Conservation (phyloP, 345 rosid species). For the Sisymbrium irio region DNA sequence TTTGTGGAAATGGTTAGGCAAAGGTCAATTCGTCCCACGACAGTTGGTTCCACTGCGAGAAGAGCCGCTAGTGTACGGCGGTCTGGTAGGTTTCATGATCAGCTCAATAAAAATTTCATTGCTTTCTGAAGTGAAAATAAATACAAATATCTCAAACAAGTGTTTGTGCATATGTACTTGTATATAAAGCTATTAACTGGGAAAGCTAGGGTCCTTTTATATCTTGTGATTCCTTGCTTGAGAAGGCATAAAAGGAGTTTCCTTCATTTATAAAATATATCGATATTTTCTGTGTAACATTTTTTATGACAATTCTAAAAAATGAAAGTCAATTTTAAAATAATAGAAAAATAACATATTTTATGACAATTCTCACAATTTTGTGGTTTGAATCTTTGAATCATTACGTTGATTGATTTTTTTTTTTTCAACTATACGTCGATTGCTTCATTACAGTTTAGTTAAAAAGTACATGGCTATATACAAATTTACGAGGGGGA, state of each 20-base stretch:
- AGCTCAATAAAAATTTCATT: constrained; percentile 27
- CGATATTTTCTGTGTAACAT: neutral
- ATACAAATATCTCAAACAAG: neutral
- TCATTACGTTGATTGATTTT: too few species aligned
- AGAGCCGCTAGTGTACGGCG: constrained; percentile 39
- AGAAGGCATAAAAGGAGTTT: neutral
- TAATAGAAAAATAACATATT: neutral
- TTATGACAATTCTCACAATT: too few species aligned
- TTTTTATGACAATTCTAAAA: neutral
- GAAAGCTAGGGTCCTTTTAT: neutral
- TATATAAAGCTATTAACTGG: neutral
- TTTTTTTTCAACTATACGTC: too few species aligned
- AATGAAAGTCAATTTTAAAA: too few species aligned
- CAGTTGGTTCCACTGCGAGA: constrained; percentile 80
- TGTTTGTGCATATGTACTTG: constrained; percentile 20
- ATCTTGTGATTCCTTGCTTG: neutral
- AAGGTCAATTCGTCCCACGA: constrained; percentile 67
- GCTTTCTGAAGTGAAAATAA: constrained; percentile 18
- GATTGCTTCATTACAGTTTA: too few species aligned
- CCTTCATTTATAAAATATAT: neutral
- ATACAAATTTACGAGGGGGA: too few species aligned
- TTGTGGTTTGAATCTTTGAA: too few species aligned
- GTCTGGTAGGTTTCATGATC: constrained; percentile 39
- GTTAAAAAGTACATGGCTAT: too few species aligned
- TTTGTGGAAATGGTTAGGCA: constrained; percentile 77